phyloP scores from a whole-genome alignment of 2,329 filamentous ascomycete genomes.

The Aspergillus intermedius region DNA sequence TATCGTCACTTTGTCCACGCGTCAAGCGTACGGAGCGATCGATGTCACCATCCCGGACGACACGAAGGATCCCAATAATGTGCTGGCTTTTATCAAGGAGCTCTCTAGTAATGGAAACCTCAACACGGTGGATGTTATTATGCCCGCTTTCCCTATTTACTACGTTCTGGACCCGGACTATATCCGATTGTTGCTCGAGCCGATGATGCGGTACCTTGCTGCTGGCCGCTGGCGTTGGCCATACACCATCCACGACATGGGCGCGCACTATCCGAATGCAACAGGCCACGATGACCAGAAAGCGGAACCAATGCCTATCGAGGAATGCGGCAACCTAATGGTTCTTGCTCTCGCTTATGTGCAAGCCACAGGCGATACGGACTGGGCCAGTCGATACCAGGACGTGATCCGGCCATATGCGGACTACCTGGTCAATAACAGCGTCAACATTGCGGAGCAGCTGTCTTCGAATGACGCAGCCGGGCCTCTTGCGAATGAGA shows the following conservation, averaged over 20 bases:
- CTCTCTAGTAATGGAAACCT: constrained; percentile 40
- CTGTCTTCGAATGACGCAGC: constrained; percentile 40
- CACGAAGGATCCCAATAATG: constrained; percentile 24
- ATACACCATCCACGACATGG: constrained; percentile 39
- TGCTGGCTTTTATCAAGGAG: constrained; percentile 38
- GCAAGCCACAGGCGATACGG: constrained; percentile 32
- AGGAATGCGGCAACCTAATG: constrained; percentile 37
- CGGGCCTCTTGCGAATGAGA: constrained; percentile 38
- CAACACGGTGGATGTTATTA: constrained; percentile 41
- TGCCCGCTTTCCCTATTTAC: constrained; percentile 38
- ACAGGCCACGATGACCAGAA: constrained; percentile 33
- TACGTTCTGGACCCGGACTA: constrained; percentile 38
- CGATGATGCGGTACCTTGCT: constrained; percentile 38
- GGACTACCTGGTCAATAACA: constrained; percentile 37
- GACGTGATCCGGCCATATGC: constrained; percentile 32
- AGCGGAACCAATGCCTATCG: constrained; percentile 39
- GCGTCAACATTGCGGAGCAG: constrained; percentile 34
- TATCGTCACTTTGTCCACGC: constrained; percentile 35
- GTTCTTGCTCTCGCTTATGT: constrained; percentile 34
- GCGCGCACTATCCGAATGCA: constrained; percentile 36
- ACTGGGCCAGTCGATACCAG: constrained; percentile 32
- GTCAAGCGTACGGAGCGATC: constrained; percentile 38
- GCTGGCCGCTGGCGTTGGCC: constrained; percentile 33
- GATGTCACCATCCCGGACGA: constrained; percentile 34
- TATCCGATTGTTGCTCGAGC: constrained; percentile 40